phyloP scores from a whole-genome alignment of 441 rosid species.

The Pelargonium citronellum region DNA sequence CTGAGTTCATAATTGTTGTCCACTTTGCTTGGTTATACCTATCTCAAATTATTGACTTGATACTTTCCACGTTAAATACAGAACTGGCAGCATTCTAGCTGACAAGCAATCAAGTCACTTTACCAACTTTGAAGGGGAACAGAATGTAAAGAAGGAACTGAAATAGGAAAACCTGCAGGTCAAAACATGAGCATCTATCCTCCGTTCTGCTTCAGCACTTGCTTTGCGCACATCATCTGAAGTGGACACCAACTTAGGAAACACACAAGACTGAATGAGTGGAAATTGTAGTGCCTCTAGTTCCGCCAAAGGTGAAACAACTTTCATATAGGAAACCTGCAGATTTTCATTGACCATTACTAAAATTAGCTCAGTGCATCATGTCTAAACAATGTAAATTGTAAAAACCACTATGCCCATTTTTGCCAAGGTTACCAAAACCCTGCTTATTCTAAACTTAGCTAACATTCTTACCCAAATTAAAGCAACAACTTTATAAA shows the following conservation, averaged over 20 bases:
- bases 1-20: neutral
- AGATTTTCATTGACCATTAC: conserved; percentile 7
- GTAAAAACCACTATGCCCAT: neutral
- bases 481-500: neutral
- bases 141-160: conserved; percentile 11
- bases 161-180: conserved; percentile 55
- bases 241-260: conserved; percentile 68
- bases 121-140: conserved; percentile 3
- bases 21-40: neutral
- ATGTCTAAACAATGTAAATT: conserved; percentile 2
- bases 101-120: neutral
- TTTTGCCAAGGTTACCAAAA: neutral
- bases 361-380: neutral
- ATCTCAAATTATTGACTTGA: neutral
- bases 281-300: conserved; percentile 49
- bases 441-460: neutral
- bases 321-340: conserved; percentile 73
- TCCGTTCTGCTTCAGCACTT: conserved; percentile 72
- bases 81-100: conserved; percentile 10
- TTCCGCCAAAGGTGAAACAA: conserved; percentile 49
- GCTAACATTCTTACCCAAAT: neutral
- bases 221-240: conserved; percentile 60
- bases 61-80: neutral
- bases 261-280: conserved; percentile 47
- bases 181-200: conserved; percentile 53